These are phyloP conservation scores for Ilex aquifolium DNA, from an alignment of 257 asterid species.

Conservation along the genomic window DNA sequence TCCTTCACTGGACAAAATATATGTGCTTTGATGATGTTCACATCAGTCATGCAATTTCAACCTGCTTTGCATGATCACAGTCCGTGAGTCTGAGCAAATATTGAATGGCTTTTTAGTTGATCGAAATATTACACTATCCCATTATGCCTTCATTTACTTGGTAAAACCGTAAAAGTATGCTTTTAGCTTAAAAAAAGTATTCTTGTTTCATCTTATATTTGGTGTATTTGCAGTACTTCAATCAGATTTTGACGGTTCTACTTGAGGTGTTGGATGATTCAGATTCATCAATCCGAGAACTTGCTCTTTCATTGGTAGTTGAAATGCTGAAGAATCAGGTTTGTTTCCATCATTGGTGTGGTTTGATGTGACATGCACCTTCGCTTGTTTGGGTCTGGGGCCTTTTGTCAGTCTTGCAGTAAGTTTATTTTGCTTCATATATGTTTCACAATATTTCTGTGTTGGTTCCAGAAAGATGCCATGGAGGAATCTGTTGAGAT, in stretches of 20 bases:
- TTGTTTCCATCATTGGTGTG: not conserved
- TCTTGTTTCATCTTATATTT: not conserved
- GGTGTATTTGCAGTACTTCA: slow-evolving; percentile 69
- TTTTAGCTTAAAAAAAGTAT: not conserved
- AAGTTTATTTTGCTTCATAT: not conserved
- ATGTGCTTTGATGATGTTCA: too few species aligned
- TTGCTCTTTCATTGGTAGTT: slow-evolving; percentile 62
- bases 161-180: too few species aligned
- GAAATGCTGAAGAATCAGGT: slow-evolving; percentile 99
- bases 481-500: slow-evolving; percentile 96
- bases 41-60: too few species aligned
- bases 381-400: not conserved
- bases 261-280: slow-evolving; percentile 92
- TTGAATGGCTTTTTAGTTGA: not conserved
- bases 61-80: too few species aligned
- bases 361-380: not conserved
- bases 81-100: too few species aligned
- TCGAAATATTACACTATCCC: not conserved
- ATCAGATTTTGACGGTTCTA: slow-evolving; percentile 84
- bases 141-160: too few species aligned
- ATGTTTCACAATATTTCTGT: slow-evolving; percentile 2
- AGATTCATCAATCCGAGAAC: slow-evolving; percentile 77
- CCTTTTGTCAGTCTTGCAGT: too few species aligned
- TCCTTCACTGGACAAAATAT: too few species aligned
- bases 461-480: slow-evolving; percentile 57